Conservation (phyloP, 768 basidiomycete species). For the Agaricus blazei region DNA sequence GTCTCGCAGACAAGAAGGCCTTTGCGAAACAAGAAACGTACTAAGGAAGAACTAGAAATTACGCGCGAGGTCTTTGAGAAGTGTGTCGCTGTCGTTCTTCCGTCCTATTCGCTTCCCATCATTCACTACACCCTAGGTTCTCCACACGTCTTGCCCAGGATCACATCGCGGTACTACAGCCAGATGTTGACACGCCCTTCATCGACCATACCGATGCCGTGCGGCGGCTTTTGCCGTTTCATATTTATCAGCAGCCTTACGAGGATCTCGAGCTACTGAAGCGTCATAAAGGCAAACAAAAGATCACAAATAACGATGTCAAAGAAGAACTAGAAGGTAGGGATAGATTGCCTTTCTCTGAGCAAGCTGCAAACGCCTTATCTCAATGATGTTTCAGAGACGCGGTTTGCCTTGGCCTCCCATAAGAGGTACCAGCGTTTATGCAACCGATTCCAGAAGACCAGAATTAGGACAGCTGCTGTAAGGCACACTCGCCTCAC, state of each 20-base stretch:
- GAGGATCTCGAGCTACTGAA: constrained; percentile 47
- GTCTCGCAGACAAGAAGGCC: constrained; percentile 17
- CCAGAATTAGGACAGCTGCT: constrained; percentile 50
- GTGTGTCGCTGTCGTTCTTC: constrained; percentile 18
- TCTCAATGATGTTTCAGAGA: constrained; percentile 39
- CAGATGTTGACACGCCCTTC: constrained; percentile 71
- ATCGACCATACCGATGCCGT: constrained; percentile 55
- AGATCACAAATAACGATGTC: constrained; percentile 40
- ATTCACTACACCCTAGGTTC: constrained; percentile 34
- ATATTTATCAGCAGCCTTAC: constrained; percentile 70
- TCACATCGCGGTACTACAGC: constrained; percentile 53
- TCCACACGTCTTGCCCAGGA: constrained; percentile 53
- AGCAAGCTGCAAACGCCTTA: not conserved
- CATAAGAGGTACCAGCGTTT: constrained; percentile 52
- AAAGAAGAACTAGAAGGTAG: constrained; percentile 49
- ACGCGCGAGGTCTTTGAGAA: constrained; percentile 43
- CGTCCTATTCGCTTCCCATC: not conserved
- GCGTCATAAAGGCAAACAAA: constrained; percentile 58
- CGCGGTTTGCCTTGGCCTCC: constrained; percentile 65
- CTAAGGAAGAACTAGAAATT: constrained; percentile 46
- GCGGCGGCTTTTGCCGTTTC: constrained; percentile 73
- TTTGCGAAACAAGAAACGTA: constrained; percentile 30
- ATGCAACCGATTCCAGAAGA: constrained; percentile 51
- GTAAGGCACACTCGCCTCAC: constrained; percentile 28
- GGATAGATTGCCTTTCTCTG: not conserved